Percentiles rank a stretch among this genome's conserved stretches.
Conservation (phyloP, 2,329 filamentous ascomycete species). For the Trichoderma koningii region DNA sequence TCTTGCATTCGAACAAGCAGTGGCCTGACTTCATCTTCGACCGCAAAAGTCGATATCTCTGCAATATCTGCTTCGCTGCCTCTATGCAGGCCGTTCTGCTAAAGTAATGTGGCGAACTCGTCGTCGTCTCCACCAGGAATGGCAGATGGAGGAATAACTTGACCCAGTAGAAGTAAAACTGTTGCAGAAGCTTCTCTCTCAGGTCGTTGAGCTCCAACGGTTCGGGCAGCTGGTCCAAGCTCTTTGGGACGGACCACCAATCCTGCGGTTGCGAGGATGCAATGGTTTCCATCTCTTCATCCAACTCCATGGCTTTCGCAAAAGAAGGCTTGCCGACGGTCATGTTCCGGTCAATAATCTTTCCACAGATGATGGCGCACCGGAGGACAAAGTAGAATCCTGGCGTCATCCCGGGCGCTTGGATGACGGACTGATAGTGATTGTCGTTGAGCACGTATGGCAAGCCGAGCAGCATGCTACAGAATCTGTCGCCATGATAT, state of each 20-base stretch:
- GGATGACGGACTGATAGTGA: slow-evolving; percentile 22
- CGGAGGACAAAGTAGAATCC: slow-evolving; percentile 28
- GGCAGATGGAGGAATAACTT: slow-evolving; percentile 49
- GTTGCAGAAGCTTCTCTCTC: slow-evolving; percentile 43
- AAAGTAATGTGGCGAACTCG: slow-evolving; percentile 41
- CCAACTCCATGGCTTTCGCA: slow-evolving; percentile 43
- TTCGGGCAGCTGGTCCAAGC: slow-evolving; percentile 28
- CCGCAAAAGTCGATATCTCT: slow-evolving; percentile 40
- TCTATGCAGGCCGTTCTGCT: slow-evolving; percentile 33
- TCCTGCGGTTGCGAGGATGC: slow-evolving; percentile 40
- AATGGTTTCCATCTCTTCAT: slow-evolving; percentile 46
- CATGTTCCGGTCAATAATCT: slow-evolving; percentile 46
- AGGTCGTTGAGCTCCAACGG: slow-evolving; percentile 33
- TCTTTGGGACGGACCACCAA: slow-evolving; percentile 42
- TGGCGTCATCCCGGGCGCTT: slow-evolving; percentile 4
- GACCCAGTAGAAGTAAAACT: slow-evolving; percentile 49
- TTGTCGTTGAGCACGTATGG: slow-evolving; percentile 33
- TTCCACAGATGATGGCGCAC: slow-evolving; percentile 43
- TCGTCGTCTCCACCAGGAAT: slow-evolving; percentile 42
- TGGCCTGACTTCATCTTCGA: slow-evolving; percentile 32
- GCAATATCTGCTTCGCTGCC: slow-evolving; percentile 26
- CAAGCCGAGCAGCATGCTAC: slow-evolving; percentile 48
- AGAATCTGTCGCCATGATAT: slow-evolving; percentile 44
- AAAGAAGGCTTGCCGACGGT: slow-evolving; percentile 39
- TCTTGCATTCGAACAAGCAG: slow-evolving; percentile 49